These are phyloP conservation scores for Suillus alpinus DNA, from an alignment of 768 basidiomycete genomes.

Conservation along the genomic window DNA sequence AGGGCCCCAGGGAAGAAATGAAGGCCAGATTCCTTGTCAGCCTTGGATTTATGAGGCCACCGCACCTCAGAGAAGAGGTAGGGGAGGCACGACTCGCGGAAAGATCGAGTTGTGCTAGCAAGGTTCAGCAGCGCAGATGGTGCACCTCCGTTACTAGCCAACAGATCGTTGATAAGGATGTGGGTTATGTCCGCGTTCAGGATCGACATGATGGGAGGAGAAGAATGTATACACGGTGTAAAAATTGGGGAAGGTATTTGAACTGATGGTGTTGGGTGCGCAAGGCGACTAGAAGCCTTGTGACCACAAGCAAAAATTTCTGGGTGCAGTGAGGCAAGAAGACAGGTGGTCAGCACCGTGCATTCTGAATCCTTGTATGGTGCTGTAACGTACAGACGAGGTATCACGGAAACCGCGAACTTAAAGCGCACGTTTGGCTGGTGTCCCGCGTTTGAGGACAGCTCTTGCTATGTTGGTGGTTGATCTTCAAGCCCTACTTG, in stretches of 20 bases:
- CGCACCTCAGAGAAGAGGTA: constrained; percentile 30
- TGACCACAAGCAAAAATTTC: constrained; percentile 1
- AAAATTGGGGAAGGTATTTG: constrained; percentile 6
- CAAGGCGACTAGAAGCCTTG: constrained; percentile 4
- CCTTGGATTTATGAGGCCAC: constrained; percentile 31
- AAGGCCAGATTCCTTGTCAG: constrained; percentile 21
- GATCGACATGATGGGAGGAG: constrained; percentile 21
- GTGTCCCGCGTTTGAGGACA: background rate
- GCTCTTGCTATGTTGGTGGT: constrained; percentile 3
- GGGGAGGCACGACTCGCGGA: constrained; percentile 30
- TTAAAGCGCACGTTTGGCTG: constrained; percentile 1
- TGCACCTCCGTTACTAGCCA: constrained; percentile 2
- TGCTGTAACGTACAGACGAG: constrained; percentile 11
- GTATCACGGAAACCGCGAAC: constrained; percentile 7
- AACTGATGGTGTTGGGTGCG: background rate
- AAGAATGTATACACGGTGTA: constrained; percentile 3
- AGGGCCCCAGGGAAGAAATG: constrained; percentile 28
- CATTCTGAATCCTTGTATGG: constrained; percentile 4
- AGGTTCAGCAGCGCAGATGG: constrained; percentile 21
- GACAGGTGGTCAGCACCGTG: constrained; percentile 4
- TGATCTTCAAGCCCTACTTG: constrained; percentile 7
- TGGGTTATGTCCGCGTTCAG: constrained; percentile 34
- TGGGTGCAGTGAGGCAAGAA: constrained; percentile 6
- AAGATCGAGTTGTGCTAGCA: constrained; percentile 20
- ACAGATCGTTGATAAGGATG: constrained; percentile 29